Base-by-base conservation (phyloP, 1,139 yeast species). In the Geotrichum restrictum region DNA sequence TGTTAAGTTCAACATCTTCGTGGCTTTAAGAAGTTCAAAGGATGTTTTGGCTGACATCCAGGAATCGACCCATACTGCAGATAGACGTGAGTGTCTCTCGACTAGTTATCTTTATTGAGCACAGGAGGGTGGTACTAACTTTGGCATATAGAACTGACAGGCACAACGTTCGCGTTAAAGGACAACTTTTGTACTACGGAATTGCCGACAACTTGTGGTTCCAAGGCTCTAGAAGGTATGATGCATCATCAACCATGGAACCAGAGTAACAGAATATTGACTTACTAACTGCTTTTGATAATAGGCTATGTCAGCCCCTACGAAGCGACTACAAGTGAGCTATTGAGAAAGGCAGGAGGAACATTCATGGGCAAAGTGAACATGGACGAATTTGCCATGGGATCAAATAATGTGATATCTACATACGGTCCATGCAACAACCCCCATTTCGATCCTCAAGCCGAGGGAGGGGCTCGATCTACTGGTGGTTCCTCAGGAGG, bases 371-470 rank as follows among this genome's bases (percentile, higher is more conserved):
- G 96, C 0, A 93, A 91, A 68, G 78, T 95, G n/a, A 93, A 93
- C 62, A 74, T 94, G 79, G 99, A 94, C 70, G 98, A 94, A 69
- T 94, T 93, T 71, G 98, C 95, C 1, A 94, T 94, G 98, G 99
- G 98, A 29, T 68, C 74, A 68, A 62, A 73, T 73, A 59, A 76
- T 79, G 38, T 78, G 74, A 64, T 80, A 84, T 7, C 71, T 59
- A 56, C 60, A 51, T 83, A 72, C 64, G 97, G 96, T 0, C 76
- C 85, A 1, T 76, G 85, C 0, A 58, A 56, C n/a, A 93, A 93
- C 64, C 98, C 98, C 0, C 67, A 60, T 51, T 72, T 62, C 51
- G 36, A 40, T n/a, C 44, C 50, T 18, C 53, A 60, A 2, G 65
- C 65, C 1, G 63, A 62, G 0, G 64, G 62, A 5, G 68, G 67